These are phyloP conservation scores for Penicillium cataractarum DNA, from an alignment of 495 filamentous ascomycete species.

Conservation along the genomic window DNA sequence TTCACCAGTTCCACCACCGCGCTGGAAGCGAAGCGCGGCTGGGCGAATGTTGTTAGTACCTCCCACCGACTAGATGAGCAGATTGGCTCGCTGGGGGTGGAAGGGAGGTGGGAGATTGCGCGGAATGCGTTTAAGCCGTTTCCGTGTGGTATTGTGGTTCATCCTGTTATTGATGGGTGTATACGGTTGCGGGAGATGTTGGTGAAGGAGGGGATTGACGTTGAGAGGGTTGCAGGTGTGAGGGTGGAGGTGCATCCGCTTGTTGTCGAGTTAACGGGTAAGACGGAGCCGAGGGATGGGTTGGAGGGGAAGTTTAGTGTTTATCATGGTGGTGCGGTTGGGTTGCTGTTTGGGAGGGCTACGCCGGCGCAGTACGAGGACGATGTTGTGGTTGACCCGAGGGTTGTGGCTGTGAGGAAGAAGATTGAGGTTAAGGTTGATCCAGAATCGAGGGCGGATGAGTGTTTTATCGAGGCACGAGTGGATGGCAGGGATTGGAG, in stretches of 20 bases:
- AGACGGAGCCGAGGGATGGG: neutral
- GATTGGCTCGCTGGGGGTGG: neutral
- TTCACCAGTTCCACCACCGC: neutral
- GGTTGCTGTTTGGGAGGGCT: no score
- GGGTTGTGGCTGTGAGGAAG: no score
- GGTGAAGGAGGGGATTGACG: neutral
- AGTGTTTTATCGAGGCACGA: conserved; percentile 41
- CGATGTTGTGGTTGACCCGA: no score
- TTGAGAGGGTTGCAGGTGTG: neutral
- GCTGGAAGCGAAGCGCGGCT: neutral
- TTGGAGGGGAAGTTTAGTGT: neutral
- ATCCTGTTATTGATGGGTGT: neutral
- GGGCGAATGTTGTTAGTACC: neutral
- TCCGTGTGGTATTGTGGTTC: neutral
- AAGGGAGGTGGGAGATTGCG: neutral
- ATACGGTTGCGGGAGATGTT: neutral
- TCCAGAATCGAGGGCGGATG: neutral
- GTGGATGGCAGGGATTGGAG: conserved; percentile 33
- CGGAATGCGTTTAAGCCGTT: neutral
- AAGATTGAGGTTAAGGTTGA: no score
- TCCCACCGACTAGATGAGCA: neutral
- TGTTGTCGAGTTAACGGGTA: neutral
- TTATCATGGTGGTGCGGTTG: no score
- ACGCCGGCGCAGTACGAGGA: no score
- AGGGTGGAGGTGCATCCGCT: neutral